Evolutionary conservation across 2,329 filamentous ascomycete species (phyloP), one percentile per base, ranked within the genome.

Genomic region (Zymoseptoria ardabiliae): DNA sequence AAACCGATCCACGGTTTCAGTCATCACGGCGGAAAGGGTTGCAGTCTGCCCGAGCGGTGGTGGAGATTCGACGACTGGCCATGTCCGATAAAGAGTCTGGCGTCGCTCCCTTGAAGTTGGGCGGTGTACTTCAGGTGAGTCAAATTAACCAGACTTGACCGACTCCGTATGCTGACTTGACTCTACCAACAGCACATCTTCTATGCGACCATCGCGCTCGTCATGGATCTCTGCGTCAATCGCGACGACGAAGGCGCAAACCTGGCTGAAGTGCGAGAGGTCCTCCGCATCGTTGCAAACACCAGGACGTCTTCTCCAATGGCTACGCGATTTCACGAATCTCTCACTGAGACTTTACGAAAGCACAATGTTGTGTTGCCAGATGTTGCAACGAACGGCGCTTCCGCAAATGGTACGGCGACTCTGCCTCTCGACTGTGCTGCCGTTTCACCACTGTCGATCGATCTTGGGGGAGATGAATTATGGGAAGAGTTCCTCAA

Each of bases 141-240:
- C 10, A 8, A 1, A 9, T 53, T 11, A 13, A 25, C 10, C 10
- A 10, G 13, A 50, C 10, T 50, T 50, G 49, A 20, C 7, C n/a
- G 13, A 19, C 17, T 2, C 13, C 35, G 35, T 50, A 5, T n/a
- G 22, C 49, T n/a, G 49, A 50, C 49, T 9, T 50, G 49, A 50
- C 22, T 53, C 19, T 3, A 2, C 4, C 11, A 9, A 53, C 1
- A 53, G 50, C 66, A 68, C 50, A 48, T 70, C 21, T 70, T 68
- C 63, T 66, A 61, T 56, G 68, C 66, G 13, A 65, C 62, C 7
- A 57, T 69, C 7, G 66, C 69, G 2, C 57, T 70, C 7, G 66
- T 68, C 19, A 68, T 71, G 61, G 68, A 71, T 55, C 48, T 71
- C 9, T 69, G 66, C 54, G 62, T 68, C 53, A 69, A 69, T 53